Conservation (phyloP, 2,329 filamentous ascomycete species). For the Aspergillus luchuensis region DNA sequence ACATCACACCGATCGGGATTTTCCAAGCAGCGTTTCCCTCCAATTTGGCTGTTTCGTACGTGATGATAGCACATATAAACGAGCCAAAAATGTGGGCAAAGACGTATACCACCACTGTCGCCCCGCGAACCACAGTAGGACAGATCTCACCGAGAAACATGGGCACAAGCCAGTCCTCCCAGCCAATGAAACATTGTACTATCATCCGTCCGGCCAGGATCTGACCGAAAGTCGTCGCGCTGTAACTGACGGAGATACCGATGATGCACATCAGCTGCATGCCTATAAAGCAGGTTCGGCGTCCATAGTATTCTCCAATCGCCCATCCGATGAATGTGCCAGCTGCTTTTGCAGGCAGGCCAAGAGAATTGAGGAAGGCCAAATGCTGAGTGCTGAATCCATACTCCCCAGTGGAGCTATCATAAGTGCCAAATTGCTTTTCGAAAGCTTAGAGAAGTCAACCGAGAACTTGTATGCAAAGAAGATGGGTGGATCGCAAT, state of each 20-base stretch:
- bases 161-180: slow-evolving; percentile 5
- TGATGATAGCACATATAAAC: background rate
- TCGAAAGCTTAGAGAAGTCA: background rate
- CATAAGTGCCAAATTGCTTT: background rate
- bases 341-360: background rate
- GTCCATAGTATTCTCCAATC: slow-evolving; percentile 1
- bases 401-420: slow-evolving; percentile 1
- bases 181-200: slow-evolving; percentile 6
- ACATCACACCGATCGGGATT: background rate
- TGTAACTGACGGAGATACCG: background rate
- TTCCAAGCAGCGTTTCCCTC: background rate
- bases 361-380: slow-evolving; percentile 3
- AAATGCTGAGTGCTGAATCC: background rate
- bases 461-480: no score
- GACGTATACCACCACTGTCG: background rate
- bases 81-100: background rate
- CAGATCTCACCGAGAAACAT: slow-evolving; percentile 3
- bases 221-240: background rate
- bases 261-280: slow-evolving; percentile 1
- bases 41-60: slow-evolving; percentile 1
- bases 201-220: slow-evolving; percentile 3
- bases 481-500: background rate
- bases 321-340: background rate
- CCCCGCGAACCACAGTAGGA: background rate
- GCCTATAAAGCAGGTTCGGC: background rate